phyloP scores from a whole-genome alignment of 2,329 filamentous ascomycete genomes.

The Sporothrix brunneoviolacea region DNA sequence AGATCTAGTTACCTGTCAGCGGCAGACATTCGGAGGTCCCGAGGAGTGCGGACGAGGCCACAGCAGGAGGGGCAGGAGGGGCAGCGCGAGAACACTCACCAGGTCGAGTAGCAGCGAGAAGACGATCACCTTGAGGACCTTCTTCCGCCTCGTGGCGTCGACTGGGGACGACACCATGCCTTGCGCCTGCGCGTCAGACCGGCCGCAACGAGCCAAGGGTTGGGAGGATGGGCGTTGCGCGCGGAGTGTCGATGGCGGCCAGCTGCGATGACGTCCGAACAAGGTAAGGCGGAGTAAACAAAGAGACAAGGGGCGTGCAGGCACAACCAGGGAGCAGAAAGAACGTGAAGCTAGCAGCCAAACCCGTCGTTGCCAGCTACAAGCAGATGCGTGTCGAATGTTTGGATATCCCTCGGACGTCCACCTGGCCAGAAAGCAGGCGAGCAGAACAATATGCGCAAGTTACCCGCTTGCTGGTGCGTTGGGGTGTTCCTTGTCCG shows the following conservation, averaged over 20 bases:
- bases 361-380: slow-evolving; percentile 3
- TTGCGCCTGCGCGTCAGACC: slow-evolving; percentile 18
- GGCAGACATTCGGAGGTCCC: too few relatives aligned
- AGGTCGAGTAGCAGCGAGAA: slow-evolving; percentile 83
- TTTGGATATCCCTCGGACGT: neutral
- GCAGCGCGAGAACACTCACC: slow-evolving; percentile 44
- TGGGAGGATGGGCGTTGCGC: too few relatives aligned
- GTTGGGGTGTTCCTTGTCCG: too few relatives aligned
- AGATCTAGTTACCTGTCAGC: slow-evolving; percentile 55
- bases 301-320: neutral
- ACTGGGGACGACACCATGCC: slow-evolving; percentile 35
- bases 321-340: neutral
- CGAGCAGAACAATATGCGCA: too few relatives aligned
- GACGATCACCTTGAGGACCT: slow-evolving; percentile 80
- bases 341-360: neutral
- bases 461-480: too few relatives aligned
- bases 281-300: neutral
- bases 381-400: neutral
- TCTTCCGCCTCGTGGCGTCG: slow-evolving; percentile 59
- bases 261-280: too few relatives aligned
- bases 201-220: neutral
- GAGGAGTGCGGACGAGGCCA: neutral
- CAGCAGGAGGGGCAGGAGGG: neutral
- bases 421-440: too few relatives aligned
- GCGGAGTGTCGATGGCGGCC: neutral